Conservation (phyloP, 106 monocot genomes). For the Phalaenopsis aphrodite region DNA sequence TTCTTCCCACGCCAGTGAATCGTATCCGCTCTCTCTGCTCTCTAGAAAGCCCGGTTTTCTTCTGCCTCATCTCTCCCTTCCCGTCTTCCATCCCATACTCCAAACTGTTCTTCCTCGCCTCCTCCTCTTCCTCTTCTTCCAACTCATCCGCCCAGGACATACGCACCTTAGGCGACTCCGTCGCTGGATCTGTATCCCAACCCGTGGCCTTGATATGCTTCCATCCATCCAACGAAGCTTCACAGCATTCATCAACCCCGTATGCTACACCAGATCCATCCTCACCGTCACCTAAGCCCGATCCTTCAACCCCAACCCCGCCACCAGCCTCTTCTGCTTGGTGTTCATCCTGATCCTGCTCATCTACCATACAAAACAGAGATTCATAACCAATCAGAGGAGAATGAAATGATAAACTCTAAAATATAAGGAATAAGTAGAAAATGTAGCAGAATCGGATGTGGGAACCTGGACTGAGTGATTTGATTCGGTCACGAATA, state of each 20-base stretch:
- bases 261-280: background rate
- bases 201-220: slow-evolving; percentile 2
- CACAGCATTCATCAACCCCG: background rate
- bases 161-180: slow-evolving; percentile 7
- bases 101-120: slow-evolving; percentile 4
- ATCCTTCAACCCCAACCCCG: background rate
- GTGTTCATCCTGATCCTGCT: background rate
- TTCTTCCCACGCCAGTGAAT: slow-evolving; percentile 51
- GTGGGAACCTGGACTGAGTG: slow-evolving; percentile 46
- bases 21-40: slow-evolving; percentile 61
- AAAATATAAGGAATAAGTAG: background rate
- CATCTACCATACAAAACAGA: background rate
- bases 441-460: background rate
- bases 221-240: background rate
- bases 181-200: slow-evolving; percentile 7
- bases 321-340: background rate
- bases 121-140: slow-evolving; percentile 9
- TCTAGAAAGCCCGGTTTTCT: slow-evolving; percentile 28
- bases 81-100: background rate
- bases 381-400: background rate
- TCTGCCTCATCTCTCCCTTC: slow-evolving; percentile 2
- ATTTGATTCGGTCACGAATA: slow-evolving; percentile 50
- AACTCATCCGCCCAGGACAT: background rate
- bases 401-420: background rate
- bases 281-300: background rate